Base-by-base conservation (phyloP, 331 rosid genomes). In the Prunus yedoensis region DNA sequence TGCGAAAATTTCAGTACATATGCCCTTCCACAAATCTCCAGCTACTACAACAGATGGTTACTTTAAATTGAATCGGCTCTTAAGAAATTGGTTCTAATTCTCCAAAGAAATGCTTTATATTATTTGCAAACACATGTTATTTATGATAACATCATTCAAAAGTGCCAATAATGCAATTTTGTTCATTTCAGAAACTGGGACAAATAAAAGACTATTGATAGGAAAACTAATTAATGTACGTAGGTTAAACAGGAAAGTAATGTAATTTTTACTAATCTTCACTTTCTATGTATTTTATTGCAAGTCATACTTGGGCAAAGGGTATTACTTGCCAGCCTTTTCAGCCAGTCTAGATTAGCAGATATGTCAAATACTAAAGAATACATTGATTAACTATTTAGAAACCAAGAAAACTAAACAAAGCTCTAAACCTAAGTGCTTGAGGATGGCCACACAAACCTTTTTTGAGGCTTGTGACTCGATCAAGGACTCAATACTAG, bases 1-100 rank as follows among this genome's bases (percentile, higher is more conserved):
- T 64, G 38, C 47, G 83, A 80, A 66, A 72, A 75, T 0, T 45
- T 65, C 58, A 72, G 25, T 41, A 56, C 1, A 25, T 32, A 57
- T 23, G 18, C 43, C 53, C 23, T 70, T 11, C 56, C 43, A 53
- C 2, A 17, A 3, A 57, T 47, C 4, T 10, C 74, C 54, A 81
- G 41, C 52, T 20, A 67, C 46, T 20, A 52, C 32, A 60, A 66
- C 4, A 54, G 25, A 27, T 50, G 59, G 43, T 18, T 38, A 43
- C 46, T 65, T 18, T 43, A 66, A 18, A 58, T 10, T 49, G 28
- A 15, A 20, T 18, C 30, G 16, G 23, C 65, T 15, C 4, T 25
- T 41, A 41, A 38, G 56, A 12, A 63, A 60, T 32, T 23, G 12
- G 18, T 49, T 21, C 47, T 14, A 51, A 21, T 49, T 16, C 21